Percentiles rank a stretch among this genome's conserved stretches.
These are phyloP conservation scores for Mycena venus DNA, from an alignment of 768 basidiomycete species.

Conservation along the genomic window DNA sequence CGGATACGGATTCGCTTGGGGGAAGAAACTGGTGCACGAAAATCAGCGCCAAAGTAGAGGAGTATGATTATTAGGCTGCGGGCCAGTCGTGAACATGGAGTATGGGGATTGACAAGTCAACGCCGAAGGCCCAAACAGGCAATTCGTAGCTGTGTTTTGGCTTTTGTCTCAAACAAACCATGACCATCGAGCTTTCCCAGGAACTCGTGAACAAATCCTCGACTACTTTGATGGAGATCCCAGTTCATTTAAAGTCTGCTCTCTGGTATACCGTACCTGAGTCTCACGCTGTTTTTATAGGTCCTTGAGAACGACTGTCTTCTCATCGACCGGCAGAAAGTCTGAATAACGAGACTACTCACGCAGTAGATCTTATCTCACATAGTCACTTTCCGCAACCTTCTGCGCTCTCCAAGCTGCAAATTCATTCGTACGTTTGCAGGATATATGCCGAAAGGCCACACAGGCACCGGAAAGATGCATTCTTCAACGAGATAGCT, in stretches of 20 bases:
- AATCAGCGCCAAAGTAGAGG: too few relatives aligned
- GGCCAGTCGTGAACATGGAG: too few relatives aligned
- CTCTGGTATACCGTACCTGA: neutral
- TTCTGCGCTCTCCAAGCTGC: neutral
- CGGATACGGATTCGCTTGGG: too few relatives aligned
- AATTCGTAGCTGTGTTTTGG: neutral
- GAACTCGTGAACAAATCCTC: conserved; percentile 9
- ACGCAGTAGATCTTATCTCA: conserved; percentile 1
- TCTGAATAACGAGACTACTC: too few relatives aligned
- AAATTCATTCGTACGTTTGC: neutral
- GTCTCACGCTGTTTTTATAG: conserved; percentile 1
- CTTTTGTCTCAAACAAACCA: neutral
- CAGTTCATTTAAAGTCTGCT: neutral
- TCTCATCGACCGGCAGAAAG: too few relatives aligned
- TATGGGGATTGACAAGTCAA: too few relatives aligned
- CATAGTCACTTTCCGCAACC: neutral
- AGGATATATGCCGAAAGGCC: neutral
- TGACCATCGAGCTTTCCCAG: neutral
- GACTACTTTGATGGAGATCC: neutral
- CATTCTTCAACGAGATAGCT: neutral
- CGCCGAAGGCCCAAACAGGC: too few relatives aligned
- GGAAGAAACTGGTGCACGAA: too few relatives aligned
- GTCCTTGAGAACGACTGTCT: too few relatives aligned
- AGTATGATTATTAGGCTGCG: too few relatives aligned
- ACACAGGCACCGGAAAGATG: neutral